phyloP scores from a whole-genome alignment of 1,284 basidiomycete genomes.

The Naganishia sp. region DNA sequence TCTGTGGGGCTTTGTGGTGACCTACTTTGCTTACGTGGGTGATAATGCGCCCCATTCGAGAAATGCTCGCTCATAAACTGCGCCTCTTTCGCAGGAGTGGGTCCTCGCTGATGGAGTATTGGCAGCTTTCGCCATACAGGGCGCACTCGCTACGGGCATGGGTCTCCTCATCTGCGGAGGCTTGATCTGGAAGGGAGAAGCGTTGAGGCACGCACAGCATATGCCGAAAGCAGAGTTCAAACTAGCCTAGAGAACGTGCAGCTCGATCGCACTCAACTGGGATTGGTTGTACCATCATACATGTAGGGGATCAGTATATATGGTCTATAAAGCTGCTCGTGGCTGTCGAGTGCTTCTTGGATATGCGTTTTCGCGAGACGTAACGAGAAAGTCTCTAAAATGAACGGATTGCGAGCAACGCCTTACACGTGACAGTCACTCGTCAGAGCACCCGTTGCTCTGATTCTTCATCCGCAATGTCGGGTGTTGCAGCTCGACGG shows the following conservation, averaged over 20 bases:
- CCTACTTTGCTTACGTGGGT: slow-evolving; percentile 46
- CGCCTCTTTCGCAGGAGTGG: slow-evolving; percentile 37
- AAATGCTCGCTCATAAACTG: background rate
- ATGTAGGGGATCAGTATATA: too few species aligned
- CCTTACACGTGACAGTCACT: too few species aligned
- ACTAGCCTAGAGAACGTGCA: background rate
- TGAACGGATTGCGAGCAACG: too few species aligned
- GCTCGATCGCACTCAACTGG: too few species aligned
- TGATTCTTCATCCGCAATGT: too few species aligned
- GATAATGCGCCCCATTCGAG: background rate
- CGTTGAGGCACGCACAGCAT: slow-evolving; percentile 37
- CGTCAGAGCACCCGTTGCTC: too few species aligned
- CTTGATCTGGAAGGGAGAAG: slow-evolving; percentile 43
- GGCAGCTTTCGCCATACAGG: slow-evolving; percentile 43
- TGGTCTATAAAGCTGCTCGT: too few species aligned
- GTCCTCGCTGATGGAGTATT: slow-evolving; percentile 39
- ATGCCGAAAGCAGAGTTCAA: slow-evolving; percentile 38
- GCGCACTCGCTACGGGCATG: slow-evolving; percentile 41
- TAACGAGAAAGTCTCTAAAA: too few species aligned
- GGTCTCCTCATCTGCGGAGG: slow-evolving; percentile 37
- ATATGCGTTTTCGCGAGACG: too few species aligned
- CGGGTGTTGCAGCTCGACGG: too few species aligned
- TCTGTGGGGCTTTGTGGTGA: slow-evolving; percentile 49
- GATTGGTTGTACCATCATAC: too few species aligned
- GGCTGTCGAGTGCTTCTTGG: too few species aligned